Percentiles rank a stretch among this genome's conserved stretches.
These are phyloP conservation scores for Trichoderma gracile DNA, from an alignment of 2,329 filamentous ascomycete species.

Conservation along the genomic window DNA sequence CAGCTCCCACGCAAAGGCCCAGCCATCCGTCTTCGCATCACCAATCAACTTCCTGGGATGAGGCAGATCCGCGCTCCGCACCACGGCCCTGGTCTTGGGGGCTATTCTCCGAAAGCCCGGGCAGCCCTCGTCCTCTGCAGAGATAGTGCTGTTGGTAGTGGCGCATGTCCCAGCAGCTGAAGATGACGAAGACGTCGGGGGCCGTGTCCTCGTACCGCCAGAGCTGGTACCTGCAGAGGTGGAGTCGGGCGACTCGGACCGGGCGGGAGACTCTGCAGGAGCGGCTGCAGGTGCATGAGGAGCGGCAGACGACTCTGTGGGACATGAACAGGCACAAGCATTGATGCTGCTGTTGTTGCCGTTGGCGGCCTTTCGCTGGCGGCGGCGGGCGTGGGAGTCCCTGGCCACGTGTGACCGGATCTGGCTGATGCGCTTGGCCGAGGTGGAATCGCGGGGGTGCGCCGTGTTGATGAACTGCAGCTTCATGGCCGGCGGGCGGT, in stretches of 20 bases:
- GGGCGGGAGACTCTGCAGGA: not conserved
- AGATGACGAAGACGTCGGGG: not conserved
- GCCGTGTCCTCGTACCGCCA: not conserved
- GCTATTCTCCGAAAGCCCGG: constrained; percentile 20
- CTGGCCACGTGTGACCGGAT: constrained; percentile 25
- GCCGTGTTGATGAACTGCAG: constrained; percentile 23
- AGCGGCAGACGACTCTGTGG: not conserved
- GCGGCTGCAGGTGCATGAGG: not conserved
- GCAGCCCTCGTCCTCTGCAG: not conserved
- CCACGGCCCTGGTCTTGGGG: constrained; percentile 1
- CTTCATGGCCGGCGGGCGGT: not conserved
- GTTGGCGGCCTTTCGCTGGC: constrained; percentile 5
- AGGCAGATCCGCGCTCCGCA: not conserved
- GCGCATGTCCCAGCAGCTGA: too few species aligned
- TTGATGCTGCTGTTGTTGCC: not conserved
- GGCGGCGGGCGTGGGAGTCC: constrained; percentile 21
- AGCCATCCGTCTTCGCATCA: constrained; percentile 16
- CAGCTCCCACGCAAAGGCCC: constrained; percentile 20
- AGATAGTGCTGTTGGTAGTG: not conserved
- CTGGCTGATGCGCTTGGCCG: constrained; percentile 23
- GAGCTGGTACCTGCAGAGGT: not conserved
- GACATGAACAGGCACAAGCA: too few species aligned
- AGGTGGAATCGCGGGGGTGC: constrained; percentile 10
- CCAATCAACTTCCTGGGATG: constrained; percentile 22
- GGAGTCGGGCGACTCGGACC: constrained; percentile 1